These are phyloP conservation scores for Blastobotrys peoriensis DNA, from an alignment of 805 yeast genomes.

Conservation along the genomic window DNA sequence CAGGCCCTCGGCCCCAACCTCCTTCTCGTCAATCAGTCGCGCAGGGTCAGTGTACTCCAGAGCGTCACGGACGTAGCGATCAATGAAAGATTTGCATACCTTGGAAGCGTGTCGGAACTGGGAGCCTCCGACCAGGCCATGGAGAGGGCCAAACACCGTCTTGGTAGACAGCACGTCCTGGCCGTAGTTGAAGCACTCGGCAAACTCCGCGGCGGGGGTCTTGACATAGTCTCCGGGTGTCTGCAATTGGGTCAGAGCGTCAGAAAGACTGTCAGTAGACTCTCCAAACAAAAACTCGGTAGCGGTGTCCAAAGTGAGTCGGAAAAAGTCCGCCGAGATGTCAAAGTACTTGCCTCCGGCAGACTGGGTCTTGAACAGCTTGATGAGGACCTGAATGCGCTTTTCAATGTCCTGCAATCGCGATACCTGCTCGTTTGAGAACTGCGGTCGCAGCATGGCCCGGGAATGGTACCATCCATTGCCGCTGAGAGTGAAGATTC, in stretches of 20 bases:
- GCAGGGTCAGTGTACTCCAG: slow-evolving; percentile 19
- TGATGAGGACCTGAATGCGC: slow-evolving; percentile 24
- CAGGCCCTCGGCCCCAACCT: slow-evolving; percentile 29
- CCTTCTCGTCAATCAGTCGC: slow-evolving; percentile 3
- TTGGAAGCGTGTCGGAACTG: slow-evolving; percentile 30
- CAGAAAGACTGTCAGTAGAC: slow-evolving; percentile 5
- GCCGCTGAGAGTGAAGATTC: slow-evolving; percentile 33
- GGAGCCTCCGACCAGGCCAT: slow-evolving; percentile 15
- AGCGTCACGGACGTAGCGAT: slow-evolving; percentile 38
- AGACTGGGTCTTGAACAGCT: slow-evolving; percentile 5
- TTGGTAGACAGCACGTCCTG: slow-evolving; percentile 9
- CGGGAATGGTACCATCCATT: slow-evolving; percentile 33
- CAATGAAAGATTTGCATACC: slow-evolving; percentile 32
- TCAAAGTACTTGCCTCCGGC: slow-evolving; percentile 13
- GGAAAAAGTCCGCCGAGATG: slow-evolving; percentile 25
- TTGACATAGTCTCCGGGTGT: neutral
- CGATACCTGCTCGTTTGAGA: slow-evolving; percentile 28
- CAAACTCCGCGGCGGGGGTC: slow-evolving; percentile 18
- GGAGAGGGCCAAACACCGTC: slow-evolving; percentile 16
- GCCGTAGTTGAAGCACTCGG: slow-evolving; percentile 21
- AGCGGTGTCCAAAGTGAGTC: slow-evolving; percentile 31
- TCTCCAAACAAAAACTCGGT: slow-evolving; percentile 26
- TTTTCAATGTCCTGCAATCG: slow-evolving; percentile 22
- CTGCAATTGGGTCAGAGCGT: neutral
- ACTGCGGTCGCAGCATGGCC: slow-evolving; percentile 32